Conservation (phyloP, 192 early-diverging fungal genomes). For the Coemansia sp. region DNA sequence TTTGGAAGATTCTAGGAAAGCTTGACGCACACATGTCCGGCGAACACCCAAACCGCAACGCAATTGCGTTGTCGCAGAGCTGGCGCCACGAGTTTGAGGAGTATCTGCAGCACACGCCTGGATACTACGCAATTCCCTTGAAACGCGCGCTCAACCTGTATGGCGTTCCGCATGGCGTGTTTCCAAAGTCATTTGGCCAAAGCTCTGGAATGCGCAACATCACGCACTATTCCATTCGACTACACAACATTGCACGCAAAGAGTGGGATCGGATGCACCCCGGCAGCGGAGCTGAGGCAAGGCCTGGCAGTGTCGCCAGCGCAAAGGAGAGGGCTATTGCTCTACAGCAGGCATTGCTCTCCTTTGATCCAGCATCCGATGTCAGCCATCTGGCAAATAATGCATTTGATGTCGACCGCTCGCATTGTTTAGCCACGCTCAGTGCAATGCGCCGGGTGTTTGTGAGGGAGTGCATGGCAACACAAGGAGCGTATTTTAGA, state of each 20-base stretch:
- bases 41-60: slow-evolving; percentile 20
- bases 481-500: slow-evolving; percentile 31
- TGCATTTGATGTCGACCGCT: slow-evolving; percentile 67
- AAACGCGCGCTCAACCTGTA: slow-evolving; percentile 52
- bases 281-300: neutral
- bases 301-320: neutral
- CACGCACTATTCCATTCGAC: slow-evolving; percentile 32
- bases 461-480: slow-evolving; percentile 55
- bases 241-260: slow-evolving; percentile 30
- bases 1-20: slow-evolving; percentile 68
- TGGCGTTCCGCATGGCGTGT: slow-evolving; percentile 41
- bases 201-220: slow-evolving; percentile 42
- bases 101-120: slow-evolving; percentile 65
- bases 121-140: slow-evolving; percentile 63
- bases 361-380: slow-evolving; percentile 37
- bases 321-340: slow-evolving; percentile 20
- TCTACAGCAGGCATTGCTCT: slow-evolving; percentile 27
- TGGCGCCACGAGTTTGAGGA: slow-evolving; percentile 62
- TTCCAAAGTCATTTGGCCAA: slow-evolving; percentile 52
- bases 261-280: slow-evolving; percentile 55
- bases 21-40: slow-evolving; percentile 42
- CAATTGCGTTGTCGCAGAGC: slow-evolving; percentile 38
- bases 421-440: slow-evolving; percentile 57
- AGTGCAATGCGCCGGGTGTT: slow-evolving; percentile 58
- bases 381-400: slow-evolving; percentile 54